Evolutionary conservation across 1,284 basidiomycete species (phyloP), one percentile per base, ranked within the genome.

Genomic region (Schizopora paradoxa): DNA sequence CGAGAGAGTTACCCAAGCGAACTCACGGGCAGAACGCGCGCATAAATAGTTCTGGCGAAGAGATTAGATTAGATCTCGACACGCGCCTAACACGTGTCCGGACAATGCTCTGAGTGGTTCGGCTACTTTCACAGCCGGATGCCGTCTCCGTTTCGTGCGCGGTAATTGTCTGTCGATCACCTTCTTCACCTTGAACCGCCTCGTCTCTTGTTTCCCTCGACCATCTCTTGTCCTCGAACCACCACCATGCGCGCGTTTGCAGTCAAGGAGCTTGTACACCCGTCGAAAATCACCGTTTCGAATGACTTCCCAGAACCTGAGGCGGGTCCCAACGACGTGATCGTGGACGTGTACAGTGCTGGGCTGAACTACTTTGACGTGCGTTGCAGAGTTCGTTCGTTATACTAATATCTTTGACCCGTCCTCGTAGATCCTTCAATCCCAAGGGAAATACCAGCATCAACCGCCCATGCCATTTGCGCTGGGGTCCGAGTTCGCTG

Each of bases 401-500:
- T 37, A 18, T 19, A 28, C 29, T 32, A 23, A 21, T 21, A 31
- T 49, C 27, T 13, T 41, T 23, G 25, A 4, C 19, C 41, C 31
- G 28, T n/a, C n/a, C n/a, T 29, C 23, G 16, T 54, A 87, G 83
- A 90, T 91, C 53, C 67, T 93, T 19, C 88, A 91, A 68, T 69
- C 83, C 1, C 87, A 92, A 66, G 91, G 91, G 42, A 45, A 87
- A 70, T 87, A 94, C 61, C 91, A 96, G 62, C 68, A 67, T 49
- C 83, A 92, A 59, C 90, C 88, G 0, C 77, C 86, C 0, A 72
- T 91, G 41, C 92, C 92, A 0, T 95, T 92, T 66, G 72, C 80
- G 7, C 74, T 91, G 5, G 91, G 91, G 16, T 74, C 79, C 50
- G 91, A 99, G 64, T 88, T 97, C 58, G 79, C 92, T 2, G 95